A percentile compares a stretch with the other conserved stretches of the same genome.
Evolutionary conservation across 345 rosid species (phyloP).

Genomic region (Euphorbia tirucalli): DNA sequence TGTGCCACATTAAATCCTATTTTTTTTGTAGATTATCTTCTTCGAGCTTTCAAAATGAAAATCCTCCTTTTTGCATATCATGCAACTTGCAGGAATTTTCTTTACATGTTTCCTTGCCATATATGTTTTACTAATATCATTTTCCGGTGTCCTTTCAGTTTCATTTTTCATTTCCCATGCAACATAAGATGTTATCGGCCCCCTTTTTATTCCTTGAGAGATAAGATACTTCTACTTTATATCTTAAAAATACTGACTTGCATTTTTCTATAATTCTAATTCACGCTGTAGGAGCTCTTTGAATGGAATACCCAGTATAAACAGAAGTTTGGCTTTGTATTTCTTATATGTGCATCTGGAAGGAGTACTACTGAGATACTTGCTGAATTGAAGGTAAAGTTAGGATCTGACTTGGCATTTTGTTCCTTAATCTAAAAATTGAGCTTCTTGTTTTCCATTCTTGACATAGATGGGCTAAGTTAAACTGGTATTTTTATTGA

Average conservation of each 20-base stretch:
- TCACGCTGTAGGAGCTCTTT: slow-evolving; percentile 47
- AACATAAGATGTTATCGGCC: too few relatives aligned
- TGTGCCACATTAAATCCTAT: too few relatives aligned
- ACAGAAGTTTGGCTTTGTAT: slow-evolving; percentile 70
- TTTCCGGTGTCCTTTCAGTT: too few relatives aligned
- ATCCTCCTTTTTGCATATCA: too few relatives aligned
- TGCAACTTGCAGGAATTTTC: too few relatives aligned
- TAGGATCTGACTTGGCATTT: neutral
- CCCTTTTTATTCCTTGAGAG: neutral
- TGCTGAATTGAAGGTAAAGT: slow-evolving; percentile 63
- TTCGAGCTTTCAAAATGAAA: too few relatives aligned
- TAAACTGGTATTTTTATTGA: neutral
- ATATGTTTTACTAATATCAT: too few relatives aligned
- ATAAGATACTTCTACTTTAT: neutral
- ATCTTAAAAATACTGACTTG: neutral
- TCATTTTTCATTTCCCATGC: too few relatives aligned
- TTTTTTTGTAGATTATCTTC: too few relatives aligned
- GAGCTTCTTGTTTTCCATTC: neutral
- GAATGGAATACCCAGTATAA: slow-evolving; percentile 71
- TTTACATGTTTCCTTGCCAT: too few relatives aligned
- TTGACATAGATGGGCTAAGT: neutral
- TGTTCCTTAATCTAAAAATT: neutral
- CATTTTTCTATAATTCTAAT: neutral
- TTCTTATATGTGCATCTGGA: slow-evolving; percentile 78
- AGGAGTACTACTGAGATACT: slow-evolving; percentile 72